Evolutionary conservation across 2,329 filamentous ascomycete species (phyloP).

Genomic region (Ploettnerulaceae sp.): DNA sequence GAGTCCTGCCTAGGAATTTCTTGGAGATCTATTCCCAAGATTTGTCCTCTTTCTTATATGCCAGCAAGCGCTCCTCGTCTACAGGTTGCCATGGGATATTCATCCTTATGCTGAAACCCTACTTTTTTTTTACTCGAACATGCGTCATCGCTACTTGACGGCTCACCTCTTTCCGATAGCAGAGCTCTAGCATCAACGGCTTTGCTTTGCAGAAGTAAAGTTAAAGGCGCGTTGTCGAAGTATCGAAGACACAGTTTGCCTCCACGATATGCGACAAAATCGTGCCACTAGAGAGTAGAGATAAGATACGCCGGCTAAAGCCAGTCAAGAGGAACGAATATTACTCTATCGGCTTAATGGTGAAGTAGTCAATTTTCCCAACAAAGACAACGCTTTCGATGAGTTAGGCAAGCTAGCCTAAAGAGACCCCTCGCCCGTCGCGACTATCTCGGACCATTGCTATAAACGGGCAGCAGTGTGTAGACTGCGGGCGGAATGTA

Average conservation of each 20-base stretch:
- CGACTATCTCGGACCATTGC: constrained; percentile 8
- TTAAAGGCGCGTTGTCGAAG: constrained; percentile 10
- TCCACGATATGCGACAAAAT: constrained; percentile 9
- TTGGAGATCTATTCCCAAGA: constrained; percentile 19
- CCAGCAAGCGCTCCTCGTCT: not conserved
- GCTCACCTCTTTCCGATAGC: constrained; percentile 14
- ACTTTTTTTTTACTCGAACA: constrained; percentile 10
- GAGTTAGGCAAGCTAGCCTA: constrained; percentile 12
- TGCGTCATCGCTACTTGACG: constrained; percentile 13
- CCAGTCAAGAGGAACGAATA: no score
- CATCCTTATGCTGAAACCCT: not conserved
- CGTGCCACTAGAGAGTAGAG: no score
- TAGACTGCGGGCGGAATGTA: constrained; percentile 16
- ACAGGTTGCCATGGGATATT: constrained; percentile 11
- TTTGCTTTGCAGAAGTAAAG: constrained; percentile 13
- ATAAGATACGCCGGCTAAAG: constrained; percentile 13
- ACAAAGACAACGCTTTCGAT: constrained; percentile 11
- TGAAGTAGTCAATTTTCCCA: constrained; percentile 14
- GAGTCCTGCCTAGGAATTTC: constrained; percentile 8
- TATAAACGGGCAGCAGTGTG: constrained; percentile 18
- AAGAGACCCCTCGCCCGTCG: constrained; percentile 13
- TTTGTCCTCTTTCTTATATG: constrained; percentile 18
- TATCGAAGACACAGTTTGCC: constrained; percentile 16
- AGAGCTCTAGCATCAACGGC: constrained; percentile 16
- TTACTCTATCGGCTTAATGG: no score